Conservation (phyloP, 441 rosid species). For the Sinapis alba region DNA sequence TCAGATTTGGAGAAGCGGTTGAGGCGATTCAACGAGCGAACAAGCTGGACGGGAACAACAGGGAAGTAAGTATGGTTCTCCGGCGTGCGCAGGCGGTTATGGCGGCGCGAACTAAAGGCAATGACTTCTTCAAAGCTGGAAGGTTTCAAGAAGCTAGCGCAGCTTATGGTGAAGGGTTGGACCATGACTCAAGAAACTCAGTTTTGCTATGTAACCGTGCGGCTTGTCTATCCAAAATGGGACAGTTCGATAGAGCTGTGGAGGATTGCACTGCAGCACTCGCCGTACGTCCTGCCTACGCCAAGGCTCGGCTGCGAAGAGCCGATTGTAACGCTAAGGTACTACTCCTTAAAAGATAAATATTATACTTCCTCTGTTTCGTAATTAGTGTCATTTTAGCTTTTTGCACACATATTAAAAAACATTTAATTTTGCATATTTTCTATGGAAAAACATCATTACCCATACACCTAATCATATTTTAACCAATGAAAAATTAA, state of each 20-base stretch:
- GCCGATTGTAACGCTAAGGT: constrained; percentile 84
- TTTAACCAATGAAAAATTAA: too few relatives aligned
- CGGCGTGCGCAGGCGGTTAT: constrained; percentile 58
- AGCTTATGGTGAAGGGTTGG: constrained; percentile 78
- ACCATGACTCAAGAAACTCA: constrained; percentile 76
- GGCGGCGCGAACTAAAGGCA: constrained; percentile 65
- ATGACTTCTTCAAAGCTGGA: constrained; percentile 65
- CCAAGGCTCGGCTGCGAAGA: constrained; percentile 84
- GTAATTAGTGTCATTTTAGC: too few relatives aligned
- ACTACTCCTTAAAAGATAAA: too few relatives aligned
- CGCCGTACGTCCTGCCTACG: constrained; percentile 60
- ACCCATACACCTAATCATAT: too few relatives aligned
- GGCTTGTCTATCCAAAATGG: constrained; percentile 63
- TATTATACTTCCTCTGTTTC: too few relatives aligned
- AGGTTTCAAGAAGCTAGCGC: constrained; percentile 59
- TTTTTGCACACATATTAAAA: too few relatives aligned
- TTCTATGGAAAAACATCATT: too few relatives aligned
- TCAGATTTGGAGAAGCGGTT: constrained; percentile 74
- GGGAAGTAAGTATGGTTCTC: constrained; percentile 52
- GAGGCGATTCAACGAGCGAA: constrained; percentile 64
- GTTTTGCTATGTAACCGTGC: constrained; percentile 85
- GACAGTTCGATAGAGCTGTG: constrained; percentile 64
- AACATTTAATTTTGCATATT: too few relatives aligned
- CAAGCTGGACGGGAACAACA: constrained; percentile 66
- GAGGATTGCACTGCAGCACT: constrained; percentile 78